Evolutionary conservation across 202 grass and related monocot genomes (phyloP).

Genomic region (Hordeum pubiflorum): DNA sequence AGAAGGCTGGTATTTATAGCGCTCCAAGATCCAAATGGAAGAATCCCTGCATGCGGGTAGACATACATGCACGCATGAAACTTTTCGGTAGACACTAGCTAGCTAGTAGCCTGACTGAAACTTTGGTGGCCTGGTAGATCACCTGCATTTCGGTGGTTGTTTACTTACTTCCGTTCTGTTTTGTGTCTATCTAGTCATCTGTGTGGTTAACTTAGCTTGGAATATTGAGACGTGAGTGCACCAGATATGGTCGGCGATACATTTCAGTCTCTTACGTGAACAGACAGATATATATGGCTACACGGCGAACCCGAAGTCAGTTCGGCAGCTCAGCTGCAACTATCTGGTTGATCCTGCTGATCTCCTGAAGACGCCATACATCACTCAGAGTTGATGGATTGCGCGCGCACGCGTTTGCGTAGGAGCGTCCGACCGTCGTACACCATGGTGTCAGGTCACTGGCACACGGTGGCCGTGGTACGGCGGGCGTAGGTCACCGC

Average conservation of each 20-base stretch:
- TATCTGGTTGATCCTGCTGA: neutral
- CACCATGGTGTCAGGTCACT: neutral
- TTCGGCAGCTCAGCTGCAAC: neutral
- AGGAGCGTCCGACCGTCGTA: slow-evolving; percentile 9
- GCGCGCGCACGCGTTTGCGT: neutral
- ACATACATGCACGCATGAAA: neutral
- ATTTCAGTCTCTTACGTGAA: neutral
- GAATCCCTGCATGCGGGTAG: neutral
- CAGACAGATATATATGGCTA: neutral
- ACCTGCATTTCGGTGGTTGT: neutral
- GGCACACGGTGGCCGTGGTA: neutral
- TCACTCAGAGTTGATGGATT: neutral
- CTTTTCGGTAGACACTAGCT: neutral
- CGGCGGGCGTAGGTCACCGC: neutral
- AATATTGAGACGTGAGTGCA: neutral
- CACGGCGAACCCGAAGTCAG: neutral
- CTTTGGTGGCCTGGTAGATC: neutral
- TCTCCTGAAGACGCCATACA: neutral
- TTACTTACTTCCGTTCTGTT: neutral
- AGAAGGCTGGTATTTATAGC: neutral
- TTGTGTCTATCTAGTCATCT: neutral
- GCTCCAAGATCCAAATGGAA: neutral
- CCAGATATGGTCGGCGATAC: neutral
- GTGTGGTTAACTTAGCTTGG: neutral
- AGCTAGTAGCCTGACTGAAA: neutral